phyloP scores from a whole-genome alignment of 2,329 filamentous ascomycete genomes.

The Fusarium chaquense region DNA sequence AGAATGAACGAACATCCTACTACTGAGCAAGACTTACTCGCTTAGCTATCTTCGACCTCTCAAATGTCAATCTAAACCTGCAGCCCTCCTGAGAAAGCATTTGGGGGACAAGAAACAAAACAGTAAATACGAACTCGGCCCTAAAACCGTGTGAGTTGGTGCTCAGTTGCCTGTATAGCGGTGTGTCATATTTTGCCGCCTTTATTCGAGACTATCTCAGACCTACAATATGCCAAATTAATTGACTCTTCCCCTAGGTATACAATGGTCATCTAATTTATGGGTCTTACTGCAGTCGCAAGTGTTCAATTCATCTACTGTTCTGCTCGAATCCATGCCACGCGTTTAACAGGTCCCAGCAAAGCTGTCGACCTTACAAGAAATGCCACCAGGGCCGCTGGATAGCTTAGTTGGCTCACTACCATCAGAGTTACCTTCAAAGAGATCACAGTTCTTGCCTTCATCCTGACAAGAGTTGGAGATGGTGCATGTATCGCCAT shows the following conservation, averaged over 20 bases:
- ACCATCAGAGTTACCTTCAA: conserved; percentile 35
- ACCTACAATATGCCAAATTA: neutral
- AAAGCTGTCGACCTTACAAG: conserved; percentile 31
- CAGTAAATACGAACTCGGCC: neutral
- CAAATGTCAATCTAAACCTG: neutral
- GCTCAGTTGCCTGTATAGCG: neutral
- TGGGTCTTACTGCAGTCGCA: neutral
- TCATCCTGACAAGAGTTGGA: conserved; percentile 38
- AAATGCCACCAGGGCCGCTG: conserved; percentile 36
- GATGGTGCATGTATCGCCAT: conserved; percentile 44
- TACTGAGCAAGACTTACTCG: neutral
- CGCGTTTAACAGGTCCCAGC: conserved; percentile 29
- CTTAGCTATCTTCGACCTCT: neutral
- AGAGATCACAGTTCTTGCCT: conserved; percentile 40
- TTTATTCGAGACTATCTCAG: neutral
- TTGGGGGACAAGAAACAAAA: neutral
- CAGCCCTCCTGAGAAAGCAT: neutral
- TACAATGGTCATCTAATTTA: neutral
- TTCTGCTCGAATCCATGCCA: neutral
- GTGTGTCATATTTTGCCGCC: neutral
- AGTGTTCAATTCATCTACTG: neutral
- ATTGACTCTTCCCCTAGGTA: neutral
- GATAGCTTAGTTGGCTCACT: conserved; percentile 39
- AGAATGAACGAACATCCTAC: no score
- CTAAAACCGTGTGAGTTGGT: neutral